phyloP scores from a whole-genome alignment of 2,329 filamentous ascomycete genomes.

The Penicillium sp. region DNA sequence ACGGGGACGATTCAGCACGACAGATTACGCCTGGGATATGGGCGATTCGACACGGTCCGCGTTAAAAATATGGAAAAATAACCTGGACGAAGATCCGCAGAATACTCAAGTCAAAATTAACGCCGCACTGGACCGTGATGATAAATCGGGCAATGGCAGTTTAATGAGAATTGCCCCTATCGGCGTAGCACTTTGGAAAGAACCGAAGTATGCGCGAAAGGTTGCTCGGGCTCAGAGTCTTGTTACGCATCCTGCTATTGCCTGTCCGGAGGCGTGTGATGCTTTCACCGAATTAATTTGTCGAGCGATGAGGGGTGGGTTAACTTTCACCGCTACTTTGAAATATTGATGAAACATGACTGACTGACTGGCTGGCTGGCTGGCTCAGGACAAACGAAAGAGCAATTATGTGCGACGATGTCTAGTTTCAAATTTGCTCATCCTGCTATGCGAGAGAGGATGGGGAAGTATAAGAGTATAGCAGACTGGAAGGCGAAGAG shows the following conservation, averaged over 20 bases:
- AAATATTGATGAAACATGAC: too few relatives aligned
- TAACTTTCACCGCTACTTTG: constrained; percentile 8
- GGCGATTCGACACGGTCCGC: constrained; percentile 39
- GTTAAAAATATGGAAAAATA: constrained; percentile 37
- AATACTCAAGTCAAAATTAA: constrained; percentile 24
- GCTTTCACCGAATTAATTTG: constrained; percentile 41
- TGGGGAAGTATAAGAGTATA: constrained; percentile 19
- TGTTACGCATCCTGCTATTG: constrained; percentile 45
- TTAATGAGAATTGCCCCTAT: constrained; percentile 49
- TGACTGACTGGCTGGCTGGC: too few relatives aligned
- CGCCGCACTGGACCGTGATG: constrained; percentile 19
- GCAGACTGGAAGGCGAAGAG: constrained; percentile 31
- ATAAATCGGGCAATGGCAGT: constrained; percentile 44
- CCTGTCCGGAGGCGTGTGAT: constrained; percentile 46
- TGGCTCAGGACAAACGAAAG: constrained; percentile 24
- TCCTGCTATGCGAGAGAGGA: constrained; percentile 7
- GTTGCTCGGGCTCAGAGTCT: constrained; percentile 32
- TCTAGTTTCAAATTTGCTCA: constrained; percentile 15
- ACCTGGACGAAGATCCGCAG: constrained; percentile 1
- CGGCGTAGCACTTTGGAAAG: constrained; percentile 35
- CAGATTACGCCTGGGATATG: constrained; percentile 44
- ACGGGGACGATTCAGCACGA: constrained; percentile 43
- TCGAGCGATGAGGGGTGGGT: constrained; percentile 31
- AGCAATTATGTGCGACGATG: constrained; percentile 14
- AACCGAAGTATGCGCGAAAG: constrained; percentile 26